These are phyloP conservation scores for Magnaporthiopsis incrustans DNA, from an alignment of 2,329 filamentous ascomycete species.

Conservation along the genomic window DNA sequence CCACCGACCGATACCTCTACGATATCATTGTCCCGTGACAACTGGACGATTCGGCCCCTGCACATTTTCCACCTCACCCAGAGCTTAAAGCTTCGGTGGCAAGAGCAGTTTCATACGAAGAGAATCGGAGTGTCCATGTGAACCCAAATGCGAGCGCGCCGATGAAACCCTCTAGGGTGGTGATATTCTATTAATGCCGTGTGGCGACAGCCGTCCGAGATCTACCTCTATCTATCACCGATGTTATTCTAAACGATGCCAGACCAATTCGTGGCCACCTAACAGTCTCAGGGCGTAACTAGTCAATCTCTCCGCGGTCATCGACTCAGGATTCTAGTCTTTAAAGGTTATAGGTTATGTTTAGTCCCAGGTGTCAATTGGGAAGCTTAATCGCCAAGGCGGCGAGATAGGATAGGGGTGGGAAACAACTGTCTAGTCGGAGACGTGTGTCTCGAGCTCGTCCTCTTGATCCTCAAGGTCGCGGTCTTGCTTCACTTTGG, in stretches of 20 bases:
- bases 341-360: background rate
- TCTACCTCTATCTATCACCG: background rate
- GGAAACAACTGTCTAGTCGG: conserved; percentile 7
- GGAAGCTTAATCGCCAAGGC: background rate
- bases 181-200: background rate
- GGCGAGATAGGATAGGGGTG: background rate
- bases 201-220: background rate
- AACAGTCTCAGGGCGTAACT: background rate
- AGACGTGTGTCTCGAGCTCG: conserved; percentile 37
- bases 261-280: background rate
- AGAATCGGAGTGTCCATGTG: too few species aligned
- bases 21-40: too few species aligned
- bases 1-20: too few species aligned
- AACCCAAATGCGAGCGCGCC: too few species aligned
- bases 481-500: conserved; percentile 57
- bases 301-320: background rate
- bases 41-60: too few species aligned
- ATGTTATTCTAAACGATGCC: background rate
- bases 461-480: conserved; percentile 33
- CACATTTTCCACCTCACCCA: too few species aligned
- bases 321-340: background rate
- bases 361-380: background rate
- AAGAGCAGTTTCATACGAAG: too few species aligned
- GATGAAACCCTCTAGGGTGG: too few species aligned
- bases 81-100: too few species aligned